A percentile compares a stretch with the other conserved stretches of the same genome.
phyloP scores from a whole-genome alignment of 2,329 filamentous ascomycete genomes.

The Trichophyton schoenleinii region DNA sequence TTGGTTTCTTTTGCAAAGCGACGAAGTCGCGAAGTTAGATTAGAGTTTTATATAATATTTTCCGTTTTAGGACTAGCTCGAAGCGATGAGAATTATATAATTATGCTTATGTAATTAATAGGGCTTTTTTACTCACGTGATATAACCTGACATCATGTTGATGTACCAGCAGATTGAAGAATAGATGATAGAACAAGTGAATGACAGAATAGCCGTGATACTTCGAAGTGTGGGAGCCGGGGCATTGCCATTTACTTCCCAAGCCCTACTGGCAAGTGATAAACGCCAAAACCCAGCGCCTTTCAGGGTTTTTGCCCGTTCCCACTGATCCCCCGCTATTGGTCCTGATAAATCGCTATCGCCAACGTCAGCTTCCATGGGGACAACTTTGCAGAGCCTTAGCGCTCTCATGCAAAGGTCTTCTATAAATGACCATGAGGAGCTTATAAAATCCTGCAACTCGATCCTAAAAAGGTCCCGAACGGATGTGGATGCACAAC shows the following conservation, averaged over 20 bases:
- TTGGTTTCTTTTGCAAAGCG: neutral
- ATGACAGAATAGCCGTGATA: no score
- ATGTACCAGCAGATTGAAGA: neutral
- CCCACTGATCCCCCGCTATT: neutral
- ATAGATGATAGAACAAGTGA: neutral
- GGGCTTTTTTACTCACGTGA: neutral
- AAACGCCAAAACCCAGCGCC: neutral
- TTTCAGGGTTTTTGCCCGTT: neutral
- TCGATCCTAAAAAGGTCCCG: constrained; percentile 45
- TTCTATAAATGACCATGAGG: constrained; percentile 50
- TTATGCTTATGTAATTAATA: neutral
- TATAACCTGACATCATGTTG: neutral
- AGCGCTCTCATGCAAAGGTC: constrained; percentile 45
- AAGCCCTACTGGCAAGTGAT: neutral
- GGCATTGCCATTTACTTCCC: neutral
- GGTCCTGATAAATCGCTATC: neutral
- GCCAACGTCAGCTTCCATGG: neutral
- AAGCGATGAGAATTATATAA: neutral
- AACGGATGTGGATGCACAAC: constrained; percentile 43
- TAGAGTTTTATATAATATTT: neutral
- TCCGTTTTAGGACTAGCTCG: neutral
- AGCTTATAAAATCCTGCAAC: constrained; percentile 48
- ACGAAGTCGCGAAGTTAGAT: neutral
- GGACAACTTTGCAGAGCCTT: constrained; percentile 31
- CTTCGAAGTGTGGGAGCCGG: no score